phyloP scores from a whole-genome alignment of 2,329 filamentous ascomycete species.

The Venturia pyrina region DNA sequence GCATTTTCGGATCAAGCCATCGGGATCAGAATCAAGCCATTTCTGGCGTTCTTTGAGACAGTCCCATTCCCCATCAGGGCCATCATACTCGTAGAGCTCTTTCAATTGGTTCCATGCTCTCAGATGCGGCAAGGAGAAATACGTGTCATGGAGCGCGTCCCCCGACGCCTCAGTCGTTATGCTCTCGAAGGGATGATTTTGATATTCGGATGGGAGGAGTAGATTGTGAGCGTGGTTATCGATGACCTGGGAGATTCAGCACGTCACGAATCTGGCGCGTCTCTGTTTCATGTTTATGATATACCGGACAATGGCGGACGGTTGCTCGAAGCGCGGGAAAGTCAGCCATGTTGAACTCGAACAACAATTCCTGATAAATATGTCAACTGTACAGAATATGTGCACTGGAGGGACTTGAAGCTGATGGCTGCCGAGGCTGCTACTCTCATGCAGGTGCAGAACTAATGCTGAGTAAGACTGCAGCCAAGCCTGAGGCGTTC shows the following conservation, averaged over 20 bases:
- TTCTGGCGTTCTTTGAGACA: constrained; percentile 33
- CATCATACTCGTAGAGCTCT: constrained; percentile 48
- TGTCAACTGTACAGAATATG: not conserved
- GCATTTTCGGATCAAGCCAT: constrained; percentile 52
- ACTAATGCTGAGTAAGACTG: not conserved
- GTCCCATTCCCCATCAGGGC: constrained; percentile 48
- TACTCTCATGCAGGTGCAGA: not conserved
- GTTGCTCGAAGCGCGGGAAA: constrained; percentile 3
- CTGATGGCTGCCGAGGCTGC: not conserved
- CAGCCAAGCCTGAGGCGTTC: not conserved
- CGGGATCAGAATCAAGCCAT: constrained; percentile 35
- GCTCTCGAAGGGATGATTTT: constrained; percentile 45
- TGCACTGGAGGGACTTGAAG: not conserved
- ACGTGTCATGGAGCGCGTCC: constrained; percentile 52
- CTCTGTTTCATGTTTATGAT: not conserved
- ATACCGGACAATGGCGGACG: constrained; percentile 5
- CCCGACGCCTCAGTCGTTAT: constrained; percentile 67
- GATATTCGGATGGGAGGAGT: constrained; percentile 41
- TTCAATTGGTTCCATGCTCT: constrained; percentile 61
- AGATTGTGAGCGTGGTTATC: constrained; percentile 67
- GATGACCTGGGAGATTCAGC: constrained; percentile 38
- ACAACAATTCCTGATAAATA: not conserved
- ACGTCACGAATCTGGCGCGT: not conserved
- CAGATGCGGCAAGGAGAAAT: constrained; percentile 56
- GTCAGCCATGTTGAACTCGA: not conserved